Evolutionary conservation across 1,284 basidiomycete species (phyloP).

Genomic region (Puccinia polysora): DNA sequence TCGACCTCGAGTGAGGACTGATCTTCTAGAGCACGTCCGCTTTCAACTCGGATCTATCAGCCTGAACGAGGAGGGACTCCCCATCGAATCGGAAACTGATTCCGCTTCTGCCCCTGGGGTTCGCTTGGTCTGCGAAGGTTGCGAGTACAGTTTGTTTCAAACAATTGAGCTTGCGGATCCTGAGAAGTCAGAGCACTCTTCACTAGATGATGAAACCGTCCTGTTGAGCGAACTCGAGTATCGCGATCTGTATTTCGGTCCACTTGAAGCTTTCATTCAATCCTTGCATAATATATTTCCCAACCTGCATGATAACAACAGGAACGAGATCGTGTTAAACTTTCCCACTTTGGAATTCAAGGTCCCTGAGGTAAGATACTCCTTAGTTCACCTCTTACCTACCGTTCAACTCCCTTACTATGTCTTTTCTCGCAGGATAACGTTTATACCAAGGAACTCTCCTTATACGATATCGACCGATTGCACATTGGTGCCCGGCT

Average conservation of each 20-base stretch:
- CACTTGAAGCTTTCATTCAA: conserved; percentile 10
- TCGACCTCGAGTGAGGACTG: conserved; percentile 3
- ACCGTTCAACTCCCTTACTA: too few species aligned
- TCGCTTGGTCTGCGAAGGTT: conserved; percentile 26
- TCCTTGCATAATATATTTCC: conserved; percentile 34
- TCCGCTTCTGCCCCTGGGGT: too few species aligned
- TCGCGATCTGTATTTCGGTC: conserved; percentile 23
- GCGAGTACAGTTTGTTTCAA: conserved; percentile 36
- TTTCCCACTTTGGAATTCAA: conserved; percentile 24
- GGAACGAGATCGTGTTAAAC: conserved; percentile 31
- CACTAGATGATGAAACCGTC: not conserved
- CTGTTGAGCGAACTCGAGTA: conserved; percentile 23
- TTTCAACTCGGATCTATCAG: not conserved
- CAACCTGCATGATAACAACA: conserved; percentile 9
- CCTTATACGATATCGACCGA: conserved; percentile 40
- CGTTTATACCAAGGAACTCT: conserved; percentile 25
- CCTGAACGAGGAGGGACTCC: too few species aligned
- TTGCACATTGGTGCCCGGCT: conserved; percentile 34
- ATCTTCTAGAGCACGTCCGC: conserved; percentile 7
- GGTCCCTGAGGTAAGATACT: conserved; percentile 24
- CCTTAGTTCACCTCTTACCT: not conserved
- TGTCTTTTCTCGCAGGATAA: conserved; percentile 20
- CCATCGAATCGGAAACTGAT: too few species aligned
- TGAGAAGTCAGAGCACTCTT: not conserved
- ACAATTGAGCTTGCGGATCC: not conserved